phyloP scores from a whole-genome alignment of 805 yeast species.

The Kodamaea kakaduensis region DNA sequence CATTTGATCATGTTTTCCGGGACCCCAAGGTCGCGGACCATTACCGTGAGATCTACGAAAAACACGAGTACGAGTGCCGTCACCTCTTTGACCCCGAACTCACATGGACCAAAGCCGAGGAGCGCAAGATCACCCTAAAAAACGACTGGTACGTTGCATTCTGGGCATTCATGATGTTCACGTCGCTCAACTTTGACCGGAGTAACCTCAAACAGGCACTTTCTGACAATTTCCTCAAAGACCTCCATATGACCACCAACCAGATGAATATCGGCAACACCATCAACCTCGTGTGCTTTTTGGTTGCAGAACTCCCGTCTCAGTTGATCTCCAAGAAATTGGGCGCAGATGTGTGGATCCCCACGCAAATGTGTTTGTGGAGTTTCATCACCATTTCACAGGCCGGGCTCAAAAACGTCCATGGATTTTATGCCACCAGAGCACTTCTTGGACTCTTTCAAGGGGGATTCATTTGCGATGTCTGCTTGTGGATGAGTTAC shows the following conservation, averaged over 20 bases:
- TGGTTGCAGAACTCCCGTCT: slow-evolving; percentile 60
- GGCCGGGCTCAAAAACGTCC: slow-evolving; percentile 20
- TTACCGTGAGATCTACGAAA: slow-evolving; percentile 29
- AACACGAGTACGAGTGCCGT: slow-evolving; percentile 30
- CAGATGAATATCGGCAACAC: slow-evolving; percentile 60
- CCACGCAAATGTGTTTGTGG: slow-evolving; percentile 25
- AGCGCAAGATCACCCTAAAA: slow-evolving; percentile 41
- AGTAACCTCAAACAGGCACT: slow-evolving; percentile 24
- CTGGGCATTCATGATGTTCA: slow-evolving; percentile 46
- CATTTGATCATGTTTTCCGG: slow-evolving; percentile 28
- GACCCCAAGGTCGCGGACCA: slow-evolving; percentile 31
- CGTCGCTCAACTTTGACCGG: slow-evolving; percentile 23
- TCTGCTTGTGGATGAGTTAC: slow-evolving; percentile 31
- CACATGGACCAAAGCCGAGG: slow-evolving; percentile 33
- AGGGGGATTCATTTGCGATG: slow-evolving; percentile 34
- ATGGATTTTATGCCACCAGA: slow-evolving; percentile 26
- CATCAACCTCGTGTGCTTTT: slow-evolving; percentile 48
- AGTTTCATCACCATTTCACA: slow-evolving; percentile 25
- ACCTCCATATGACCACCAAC: slow-evolving; percentile 47
- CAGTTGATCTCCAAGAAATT: slow-evolving; percentile 59
- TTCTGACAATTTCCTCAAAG: slow-evolving; percentile 20
- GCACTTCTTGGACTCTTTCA: slow-evolving; percentile 29
- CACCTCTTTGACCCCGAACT: slow-evolving; percentile 32
- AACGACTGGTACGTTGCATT: slow-evolving; percentile 53
- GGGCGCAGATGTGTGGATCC: slow-evolving; percentile 46